A percentile compares a stretch with the other conserved stretches of the same genome.
phyloP scores from a whole-genome alignment of 192 early-diverging fungal genomes.

The Rhizophagus sp. region DNA sequence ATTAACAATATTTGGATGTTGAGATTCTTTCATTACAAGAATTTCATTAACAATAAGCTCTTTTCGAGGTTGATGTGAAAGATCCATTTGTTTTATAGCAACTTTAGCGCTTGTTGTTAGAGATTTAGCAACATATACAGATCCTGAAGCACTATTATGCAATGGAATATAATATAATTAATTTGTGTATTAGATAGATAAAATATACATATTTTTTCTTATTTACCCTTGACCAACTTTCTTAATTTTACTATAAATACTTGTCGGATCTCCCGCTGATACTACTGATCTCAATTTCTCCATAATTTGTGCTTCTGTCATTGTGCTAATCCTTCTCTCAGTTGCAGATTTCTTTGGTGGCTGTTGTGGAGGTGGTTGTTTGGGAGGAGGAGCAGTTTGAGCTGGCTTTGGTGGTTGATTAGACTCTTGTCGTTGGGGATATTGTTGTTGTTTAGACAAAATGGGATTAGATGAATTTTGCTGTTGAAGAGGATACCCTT shows the following conservation, averaged over 20 bases:
- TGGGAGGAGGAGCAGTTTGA: conserved; percentile 37
- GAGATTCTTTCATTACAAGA: conserved; percentile 90
- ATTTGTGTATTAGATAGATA: too few relatives aligned
- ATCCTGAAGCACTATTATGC: conserved; percentile 80
- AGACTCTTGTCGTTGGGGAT: conserved; percentile 1
- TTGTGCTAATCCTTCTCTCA: conserved; percentile 80
- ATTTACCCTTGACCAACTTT: conserved; percentile 94
- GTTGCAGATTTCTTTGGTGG: conserved; percentile 47
- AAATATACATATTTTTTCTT: neutral
- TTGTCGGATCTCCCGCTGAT: conserved; percentile 86
- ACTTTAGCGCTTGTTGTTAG: conserved; percentile 72
- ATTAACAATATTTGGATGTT: conserved; percentile 97
- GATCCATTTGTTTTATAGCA: conserved; percentile 94
- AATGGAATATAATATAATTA: neutral
- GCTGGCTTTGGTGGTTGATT: conserved; percentile 36
- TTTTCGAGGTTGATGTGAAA: conserved; percentile 82
- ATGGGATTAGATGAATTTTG: conserved; percentile 34
- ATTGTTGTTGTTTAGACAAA: conserved; percentile 17
- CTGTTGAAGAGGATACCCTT: conserved; percentile 24
- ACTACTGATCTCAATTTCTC: conserved; percentile 88
- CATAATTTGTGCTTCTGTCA: conserved; percentile 95
- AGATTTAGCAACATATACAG: conserved; percentile 92
- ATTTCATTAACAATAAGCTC: conserved; percentile 94
- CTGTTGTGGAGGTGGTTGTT: conserved; percentile 36
- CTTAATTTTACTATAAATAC: conserved; percentile 90